Base-by-base conservation (phyloP, 1,284 basidiomycete genomes). In the Volvariella surrecta region DNA sequence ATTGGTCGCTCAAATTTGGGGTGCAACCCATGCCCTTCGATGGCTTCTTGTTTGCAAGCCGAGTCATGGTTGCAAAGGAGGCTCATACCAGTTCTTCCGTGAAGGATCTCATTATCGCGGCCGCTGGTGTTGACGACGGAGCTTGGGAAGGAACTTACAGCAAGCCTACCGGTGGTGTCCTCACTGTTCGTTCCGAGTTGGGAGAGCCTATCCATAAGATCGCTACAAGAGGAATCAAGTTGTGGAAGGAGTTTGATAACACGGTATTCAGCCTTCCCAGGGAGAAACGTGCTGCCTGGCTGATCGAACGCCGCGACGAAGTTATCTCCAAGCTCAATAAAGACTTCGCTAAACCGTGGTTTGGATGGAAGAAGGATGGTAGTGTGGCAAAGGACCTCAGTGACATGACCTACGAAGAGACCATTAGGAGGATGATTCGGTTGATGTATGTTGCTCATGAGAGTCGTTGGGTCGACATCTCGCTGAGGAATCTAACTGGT, bases 191-290 rank as follows among this genome's bases (percentile, higher is more conserved):
- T 54, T 98, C 94, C 2, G 96, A 99, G 73, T 79, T 99, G 39
- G 95, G 95, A 42, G 96, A 99, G 66, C 94, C 94, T 19, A 99
- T 99, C 58, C 95, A 99, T 74, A 98, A 99, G 74, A 89, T 98
- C 59, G 93, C 95, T 42, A 99, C 85, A 40, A 88, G 96, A 41
- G 96, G 79, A 44, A 90, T 98, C 60, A 96, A 91, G 70, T 74
- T 99, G 39, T 99, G 95, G 95, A 91, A 90, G 63, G 93, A 99
- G 71, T 96, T 97, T 58, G 96, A 99, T 61, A 84, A 96, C 56
- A 90, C 82, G 9, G 87, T 99, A 49, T 99, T 99, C 77, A 86
- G 84, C 61, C 66, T 97, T 50, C 83, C 94, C 10, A 91, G 93
- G 66, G 94, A 98, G 68, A 99, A 99, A 75, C 86, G 93, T 43